Evolutionary conservation across 179 eudicot genomes (phyloP).

Genomic region (Beta lomatogona): DNA sequence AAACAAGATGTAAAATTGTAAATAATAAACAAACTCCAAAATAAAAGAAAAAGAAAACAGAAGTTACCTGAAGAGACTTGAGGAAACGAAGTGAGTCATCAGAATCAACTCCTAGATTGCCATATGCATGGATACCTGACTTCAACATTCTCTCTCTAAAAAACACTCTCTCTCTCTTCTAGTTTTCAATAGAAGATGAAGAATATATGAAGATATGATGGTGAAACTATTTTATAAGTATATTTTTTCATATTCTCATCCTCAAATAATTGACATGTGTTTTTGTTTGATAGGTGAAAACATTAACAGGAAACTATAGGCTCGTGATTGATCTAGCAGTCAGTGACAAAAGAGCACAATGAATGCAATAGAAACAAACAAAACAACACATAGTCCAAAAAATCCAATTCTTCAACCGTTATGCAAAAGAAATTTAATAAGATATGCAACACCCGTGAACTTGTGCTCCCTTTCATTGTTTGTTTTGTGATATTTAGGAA

Average conservation of each 20-base stretch:
- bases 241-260: neutral
- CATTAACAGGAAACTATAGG: conserved; percentile 15
- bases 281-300: conserved; percentile 18
- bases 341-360: conserved; percentile 14
- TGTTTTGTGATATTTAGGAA: conserved; percentile 4
- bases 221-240: neutral
- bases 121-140: conserved; percentile 25
- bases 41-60: neutral
- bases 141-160: conserved; percentile 26
- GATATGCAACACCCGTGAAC: conserved; percentile 34
- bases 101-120: conserved; percentile 31
- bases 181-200: neutral
- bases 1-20: too few relatives aligned
- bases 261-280: conserved; percentile 21
- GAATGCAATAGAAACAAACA: conserved; percentile 17
- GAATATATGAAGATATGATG: neutral
- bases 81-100: conserved; percentile 41
- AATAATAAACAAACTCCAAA: neutral
- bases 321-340: conserved; percentile 38
- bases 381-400: conserved; percentile 15
- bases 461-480: conserved; percentile 13
- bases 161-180: neutral
- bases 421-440: neutral
- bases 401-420: conserved; percentile 4
- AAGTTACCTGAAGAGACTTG: conserved; percentile 53